Conservation (phyloP, 208 protist species). For the Zelonia costaricensis region DNA sequence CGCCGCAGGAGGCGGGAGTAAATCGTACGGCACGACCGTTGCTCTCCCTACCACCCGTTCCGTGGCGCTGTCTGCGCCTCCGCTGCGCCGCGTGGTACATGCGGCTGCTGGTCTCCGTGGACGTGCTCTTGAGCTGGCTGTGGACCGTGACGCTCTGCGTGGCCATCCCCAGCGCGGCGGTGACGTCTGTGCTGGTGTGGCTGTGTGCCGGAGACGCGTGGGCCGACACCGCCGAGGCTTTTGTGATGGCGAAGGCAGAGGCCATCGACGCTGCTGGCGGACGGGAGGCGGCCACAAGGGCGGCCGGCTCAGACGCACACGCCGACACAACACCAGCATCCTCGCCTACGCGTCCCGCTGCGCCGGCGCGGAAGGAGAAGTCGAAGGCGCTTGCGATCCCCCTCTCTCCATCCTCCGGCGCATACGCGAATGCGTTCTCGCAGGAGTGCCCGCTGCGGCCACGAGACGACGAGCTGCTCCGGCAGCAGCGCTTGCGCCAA, state of each 20-base stretch:
- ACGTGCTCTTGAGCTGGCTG: constrained; percentile 1
- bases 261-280: no score
- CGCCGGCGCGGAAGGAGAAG: no score
- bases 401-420: no score
- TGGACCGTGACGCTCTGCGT: constrained; percentile 2
- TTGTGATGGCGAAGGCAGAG: neutral
- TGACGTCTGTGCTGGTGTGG: constrained; percentile 17
- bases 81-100: constrained; percentile 9
- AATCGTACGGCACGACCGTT: neutral
- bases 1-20: neutral
- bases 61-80: neutral
- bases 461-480: neutral
- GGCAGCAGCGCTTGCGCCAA: constrained; percentile 3
- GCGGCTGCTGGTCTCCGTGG: constrained; percentile 6
- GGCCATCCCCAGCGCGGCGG: constrained; percentile 13
- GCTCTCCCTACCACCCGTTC: neutral
- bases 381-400: no score
- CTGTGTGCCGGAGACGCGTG: constrained; percentile 21
- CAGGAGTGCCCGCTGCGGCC: neutral
- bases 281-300: no score
- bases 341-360: no score
- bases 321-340: no score
- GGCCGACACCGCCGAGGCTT: constrained; percentile 13
- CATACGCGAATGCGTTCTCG: neutral
- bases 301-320: no score